A percentile compares a stretch with the other conserved stretches of the same genome.
Evolutionary conservation across 73 alveolate species (phyloP).

Genomic region (Paramecium sexaurelia): DNA sequence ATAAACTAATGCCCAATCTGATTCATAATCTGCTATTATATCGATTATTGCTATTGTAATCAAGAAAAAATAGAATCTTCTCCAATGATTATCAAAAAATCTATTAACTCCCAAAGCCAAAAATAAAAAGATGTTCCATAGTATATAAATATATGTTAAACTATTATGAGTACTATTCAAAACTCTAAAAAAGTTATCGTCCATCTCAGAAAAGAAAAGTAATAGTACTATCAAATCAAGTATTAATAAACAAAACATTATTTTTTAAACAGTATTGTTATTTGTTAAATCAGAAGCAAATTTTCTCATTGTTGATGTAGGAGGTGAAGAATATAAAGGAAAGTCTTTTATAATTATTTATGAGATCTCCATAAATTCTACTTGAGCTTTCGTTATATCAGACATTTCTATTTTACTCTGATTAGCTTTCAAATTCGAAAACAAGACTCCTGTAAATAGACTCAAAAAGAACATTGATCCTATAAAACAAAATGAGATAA

Average conservation of each 20-base stretch:
- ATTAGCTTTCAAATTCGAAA: background rate
- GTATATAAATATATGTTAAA: background rate
- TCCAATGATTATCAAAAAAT: constrained; percentile 33
- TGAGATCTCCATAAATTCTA: constrained; percentile 8
- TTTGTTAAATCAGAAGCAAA: background rate
- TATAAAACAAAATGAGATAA: background rate
- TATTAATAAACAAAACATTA: background rate
- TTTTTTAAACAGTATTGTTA: background rate
- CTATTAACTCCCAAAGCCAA: background rate
- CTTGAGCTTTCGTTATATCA: background rate
- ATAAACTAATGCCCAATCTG: background rate
- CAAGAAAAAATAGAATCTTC: background rate
- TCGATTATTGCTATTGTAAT: constrained; percentile 3
- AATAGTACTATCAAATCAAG: background rate
- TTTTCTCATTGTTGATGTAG: background rate
- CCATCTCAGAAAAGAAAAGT: background rate
- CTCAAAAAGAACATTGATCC: constrained; percentile 47
- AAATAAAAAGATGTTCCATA: background rate
- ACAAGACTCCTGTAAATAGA: constrained; percentile 23
- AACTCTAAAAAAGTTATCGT: background rate
- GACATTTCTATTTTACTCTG: background rate
- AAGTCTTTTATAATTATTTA: background rate
- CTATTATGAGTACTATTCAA: background rate
- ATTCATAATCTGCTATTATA: background rate
- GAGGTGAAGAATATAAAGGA: constrained; percentile 39